Conservation (phyloP, 495 filamentous ascomycete genomes). For the Hyphodiscus hymeniophilus region DNA sequence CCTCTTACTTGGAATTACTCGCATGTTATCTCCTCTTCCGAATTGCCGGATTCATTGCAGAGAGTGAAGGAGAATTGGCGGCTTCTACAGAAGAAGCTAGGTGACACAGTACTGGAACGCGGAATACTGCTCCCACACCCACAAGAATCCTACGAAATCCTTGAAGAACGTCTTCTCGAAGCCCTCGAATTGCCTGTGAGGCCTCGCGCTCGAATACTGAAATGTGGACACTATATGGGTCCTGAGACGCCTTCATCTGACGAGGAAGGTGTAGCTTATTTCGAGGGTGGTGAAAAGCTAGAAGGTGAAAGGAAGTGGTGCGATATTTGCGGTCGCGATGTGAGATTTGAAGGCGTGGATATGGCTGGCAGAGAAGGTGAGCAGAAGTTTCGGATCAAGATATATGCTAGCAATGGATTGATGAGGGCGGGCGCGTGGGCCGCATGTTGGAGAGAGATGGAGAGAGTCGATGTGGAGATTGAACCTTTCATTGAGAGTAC, state of each 20-base stretch:
- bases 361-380: conserved; percentile 6
- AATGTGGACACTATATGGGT: conserved; percentile 69
- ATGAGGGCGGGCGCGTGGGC: conserved; percentile 90
- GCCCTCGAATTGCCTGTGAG: conserved; percentile 65
- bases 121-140: conserved; percentile 86
- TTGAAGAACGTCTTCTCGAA: conserved; percentile 89
- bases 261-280: conserved; percentile 35
- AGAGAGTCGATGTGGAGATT: conserved; percentile 90
- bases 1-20: conserved; percentile 64
- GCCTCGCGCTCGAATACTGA: conserved; percentile 56
- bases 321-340: conserved; percentile 47
- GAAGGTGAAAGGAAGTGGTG: conserved; percentile 47
- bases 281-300: conserved; percentile 19
- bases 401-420: conserved; percentile 89
- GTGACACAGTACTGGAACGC: conserved; percentile 71
- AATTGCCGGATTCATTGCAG: conserved; percentile 47
- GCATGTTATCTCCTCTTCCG: conserved; percentile 31
- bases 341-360: conserved; percentile 27
- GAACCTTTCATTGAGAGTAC: conserved; percentile 46
- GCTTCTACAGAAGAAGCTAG: conserved; percentile 63
- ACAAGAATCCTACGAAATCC: conserved; percentile 78
- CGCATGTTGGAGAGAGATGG: conserved; percentile 95
- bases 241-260: conserved; percentile 27
- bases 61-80: conserved; percentile 63
- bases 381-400: conserved; percentile 73